Evolutionary conservation across 2,329 filamentous ascomycete species (phyloP).

Genomic region (Scedosporium dehoogii): DNA sequence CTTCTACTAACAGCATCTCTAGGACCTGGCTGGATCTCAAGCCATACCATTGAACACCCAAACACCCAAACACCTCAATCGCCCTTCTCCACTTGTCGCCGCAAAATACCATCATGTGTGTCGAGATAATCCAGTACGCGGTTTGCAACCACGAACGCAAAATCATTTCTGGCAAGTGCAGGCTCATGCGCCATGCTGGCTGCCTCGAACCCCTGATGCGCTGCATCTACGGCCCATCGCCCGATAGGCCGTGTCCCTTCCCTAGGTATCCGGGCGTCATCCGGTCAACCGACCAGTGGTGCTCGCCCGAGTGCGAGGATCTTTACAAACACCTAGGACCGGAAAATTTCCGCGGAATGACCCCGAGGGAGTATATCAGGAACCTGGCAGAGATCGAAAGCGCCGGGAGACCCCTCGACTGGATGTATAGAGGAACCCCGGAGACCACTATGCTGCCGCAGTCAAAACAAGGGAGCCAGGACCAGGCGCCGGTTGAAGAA

Average conservation of each 20-base stretch:
- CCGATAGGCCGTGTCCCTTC: slow-evolving; percentile 5
- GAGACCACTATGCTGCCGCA: neutral
- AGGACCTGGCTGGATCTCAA: no score
- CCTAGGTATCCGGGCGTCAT: slow-evolving; percentile 7
- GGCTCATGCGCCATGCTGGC: slow-evolving; percentile 1
- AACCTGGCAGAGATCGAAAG: neutral
- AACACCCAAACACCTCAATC: neutral
- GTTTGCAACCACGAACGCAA: slow-evolving; percentile 6
- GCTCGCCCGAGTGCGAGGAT: slow-evolving; percentile 1
- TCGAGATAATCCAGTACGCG: slow-evolving; percentile 4
- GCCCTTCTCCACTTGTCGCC: neutral
- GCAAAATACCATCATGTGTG: slow-evolving; percentile 8
- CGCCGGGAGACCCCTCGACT: neutral
- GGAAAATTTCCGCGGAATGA: neutral
- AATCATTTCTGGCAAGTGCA: slow-evolving; percentile 6
- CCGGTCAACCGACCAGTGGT: neutral
- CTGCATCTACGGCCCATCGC: slow-evolving; percentile 8
- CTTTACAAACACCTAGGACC: neutral
- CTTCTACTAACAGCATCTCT: neutral
- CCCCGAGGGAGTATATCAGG: neutral
- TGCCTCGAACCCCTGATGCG: slow-evolving; percentile 5
- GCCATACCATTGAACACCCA: neutral
- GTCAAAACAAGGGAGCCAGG: no score
- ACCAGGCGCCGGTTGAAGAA: no score
- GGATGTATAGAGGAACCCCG: neutral